Evolutionary conservation across 306 rosid genomes (phyloP), one percentile per base, ranked within the genome.

Genomic region (Citrullus mucosospermus): DNA sequence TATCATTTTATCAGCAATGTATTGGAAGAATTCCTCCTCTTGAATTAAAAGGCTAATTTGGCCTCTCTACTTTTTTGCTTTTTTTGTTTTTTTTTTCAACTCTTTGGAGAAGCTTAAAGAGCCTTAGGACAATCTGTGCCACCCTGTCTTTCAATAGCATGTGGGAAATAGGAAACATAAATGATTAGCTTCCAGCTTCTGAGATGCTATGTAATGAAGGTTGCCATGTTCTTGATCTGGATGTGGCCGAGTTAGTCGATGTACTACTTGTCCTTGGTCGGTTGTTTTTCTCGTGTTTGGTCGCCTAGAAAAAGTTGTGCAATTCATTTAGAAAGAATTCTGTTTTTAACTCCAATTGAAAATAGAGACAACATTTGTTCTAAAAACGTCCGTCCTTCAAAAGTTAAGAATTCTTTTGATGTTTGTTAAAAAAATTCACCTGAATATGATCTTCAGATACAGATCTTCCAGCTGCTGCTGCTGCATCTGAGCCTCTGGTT

Each of bases 161-260:
- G 81, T 63, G 81, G 77, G 77, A 34, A 50, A 79, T 69, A 79
- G 66, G 67, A 15, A 79, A 69, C 77, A 66, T 79, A 57, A 68
- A 79, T 79, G 43, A 68, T 79, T 79, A 79, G 71, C 65, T 67
- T 67, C 55, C 67, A 68, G 77, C 77, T 57, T 79, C 81, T 68
- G 77, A 79, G 77, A 79, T 79, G 68, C 81, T 79, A 53, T 54
- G 76, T 54, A 79, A 57, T 39, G 81, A 67, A 43, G 81, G 81
- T 39, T 79, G 81, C 81, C 81, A 79, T 68, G 81, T 69, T 79
- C 76, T 79, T 67, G 81, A 68, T 22, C 74, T 44, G 73, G 80
- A 48, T 62, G 48, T 41, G 69, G 68, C 41, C 65, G 68, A 76
- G 68, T 20, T 56, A 39, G 75, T 63, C 56, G 75, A 48, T 51